Evolutionary conservation across 1,284 basidiomycete species (phyloP).

Genomic region (Puccinia triticina): DNA sequence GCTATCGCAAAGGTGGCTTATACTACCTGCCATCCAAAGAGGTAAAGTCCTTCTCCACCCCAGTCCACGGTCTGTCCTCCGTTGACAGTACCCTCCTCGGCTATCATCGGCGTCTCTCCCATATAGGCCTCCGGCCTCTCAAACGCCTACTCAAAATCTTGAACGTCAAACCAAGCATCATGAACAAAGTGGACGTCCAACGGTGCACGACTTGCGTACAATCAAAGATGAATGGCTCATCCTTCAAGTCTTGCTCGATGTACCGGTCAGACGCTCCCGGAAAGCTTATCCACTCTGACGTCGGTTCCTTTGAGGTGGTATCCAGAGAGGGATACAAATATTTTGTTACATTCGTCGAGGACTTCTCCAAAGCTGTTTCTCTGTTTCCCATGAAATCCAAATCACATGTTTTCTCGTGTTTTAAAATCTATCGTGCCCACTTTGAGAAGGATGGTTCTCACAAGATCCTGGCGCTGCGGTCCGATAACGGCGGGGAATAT

Average conservation of each 20-base stretch:
- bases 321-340: neutral
- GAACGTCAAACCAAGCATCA: neutral
- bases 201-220: neutral
- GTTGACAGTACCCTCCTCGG: no score
- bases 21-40: no score
- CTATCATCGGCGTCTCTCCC: neutral
- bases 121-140: neutral
- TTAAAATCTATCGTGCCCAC: constrained; percentile 59
- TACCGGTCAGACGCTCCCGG: neutral
- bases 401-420: constrained; percentile 49
- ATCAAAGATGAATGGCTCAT: neutral
- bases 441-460: constrained; percentile 54
- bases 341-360: neutral
- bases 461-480: constrained; percentile 10
- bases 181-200: neutral
- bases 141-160: neutral
- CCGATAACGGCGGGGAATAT: constrained; percentile 7
- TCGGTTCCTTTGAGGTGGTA: neutral
- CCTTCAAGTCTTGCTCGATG: neutral
- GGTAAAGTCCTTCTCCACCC: no score
- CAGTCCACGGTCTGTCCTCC: no score
- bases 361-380: neutral
- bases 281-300: constrained; percentile 8
- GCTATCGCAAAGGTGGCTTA: no score
- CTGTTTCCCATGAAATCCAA: constrained; percentile 7